phyloP scores from a whole-genome alignment of 2,329 filamentous ascomycete species.

The Diaporthe ampelina region DNA sequence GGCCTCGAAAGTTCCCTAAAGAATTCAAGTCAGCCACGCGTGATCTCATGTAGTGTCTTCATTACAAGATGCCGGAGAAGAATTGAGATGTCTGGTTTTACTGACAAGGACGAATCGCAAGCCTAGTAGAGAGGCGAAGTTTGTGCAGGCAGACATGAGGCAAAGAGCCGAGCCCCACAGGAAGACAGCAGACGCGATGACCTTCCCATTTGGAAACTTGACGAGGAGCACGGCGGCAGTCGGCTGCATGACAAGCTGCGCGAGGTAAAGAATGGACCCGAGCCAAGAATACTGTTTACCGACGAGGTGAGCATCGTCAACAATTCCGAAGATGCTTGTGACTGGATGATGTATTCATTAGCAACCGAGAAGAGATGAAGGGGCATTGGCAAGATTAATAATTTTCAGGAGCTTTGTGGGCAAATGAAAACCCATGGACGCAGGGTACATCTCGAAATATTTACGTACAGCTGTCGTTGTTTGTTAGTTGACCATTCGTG shows the following conservation, averaged over 20 bases:
- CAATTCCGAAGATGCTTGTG: constrained; percentile 64
- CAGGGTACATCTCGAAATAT: background rate
- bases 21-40: background rate
- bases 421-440: too few species aligned
- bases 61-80: too few species aligned
- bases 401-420: background rate
- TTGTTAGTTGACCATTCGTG: background rate
- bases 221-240: constrained; percentile 66
- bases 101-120: constrained; percentile 61
- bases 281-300: constrained; percentile 70
- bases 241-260: constrained; percentile 71
- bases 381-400: too few species aligned
- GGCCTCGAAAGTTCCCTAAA: constrained; percentile 55
- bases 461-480: constrained; percentile 3
- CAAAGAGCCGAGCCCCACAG: constrained; percentile 66
- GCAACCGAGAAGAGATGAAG: background rate
- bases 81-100: too few species aligned
- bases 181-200: constrained; percentile 64
- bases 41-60: too few species aligned
- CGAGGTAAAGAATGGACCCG: constrained; percentile 72
- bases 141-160: constrained; percentile 65
- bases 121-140: constrained; percentile 61
- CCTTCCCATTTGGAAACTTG: constrained; percentile 67
- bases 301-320: constrained; percentile 61
- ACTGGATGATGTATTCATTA: constrained; percentile 24